Evolutionary conservation across 495 filamentous ascomycete genomes (phyloP).

Genomic region (Oidiodendron maius): DNA sequence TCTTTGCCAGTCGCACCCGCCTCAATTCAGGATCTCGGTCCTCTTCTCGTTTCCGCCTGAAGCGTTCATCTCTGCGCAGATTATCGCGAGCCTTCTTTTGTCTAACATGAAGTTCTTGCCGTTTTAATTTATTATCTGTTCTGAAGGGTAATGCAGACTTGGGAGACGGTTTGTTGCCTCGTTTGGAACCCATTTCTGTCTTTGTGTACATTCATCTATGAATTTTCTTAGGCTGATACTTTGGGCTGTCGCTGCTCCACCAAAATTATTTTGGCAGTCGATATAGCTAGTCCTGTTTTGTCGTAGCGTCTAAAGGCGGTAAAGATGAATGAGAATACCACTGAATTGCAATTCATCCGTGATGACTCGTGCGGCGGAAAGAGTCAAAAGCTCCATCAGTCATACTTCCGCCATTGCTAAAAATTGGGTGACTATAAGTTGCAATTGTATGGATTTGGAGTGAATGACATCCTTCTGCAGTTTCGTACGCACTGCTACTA

Average conservation of each 20-base stretch:
- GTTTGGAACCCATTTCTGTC: slow-evolving; percentile 33
- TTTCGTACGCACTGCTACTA: slow-evolving; percentile 13
- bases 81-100: slow-evolving; percentile 69
- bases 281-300: not conserved
- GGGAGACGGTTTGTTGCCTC: slow-evolving; percentile 26
- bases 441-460: slow-evolving; percentile 17
- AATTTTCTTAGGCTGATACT: no score
- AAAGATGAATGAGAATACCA: not conserved
- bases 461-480: slow-evolving; percentile 25
- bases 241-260: slow-evolving; percentile 9
- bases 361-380: not conserved
- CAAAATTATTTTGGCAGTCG: slow-evolving; percentile 1
- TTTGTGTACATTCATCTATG: not conserved
- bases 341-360: no score
- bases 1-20: slow-evolving; percentile 63
- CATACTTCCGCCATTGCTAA: not conserved
- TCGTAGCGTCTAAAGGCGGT: not conserved
- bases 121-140: slow-evolving; percentile 63
- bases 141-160: slow-evolving; percentile 32
- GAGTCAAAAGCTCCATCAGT: no score
- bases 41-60: slow-evolving; percentile 76
- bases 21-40: slow-evolving; percentile 72
- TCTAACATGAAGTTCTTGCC: slow-evolving; percentile 68
- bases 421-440: slow-evolving; percentile 11
- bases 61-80: slow-evolving; percentile 68